Conservation (phyloP, 805 yeast species). For the Zygosaccharomyces bailii region DNA sequence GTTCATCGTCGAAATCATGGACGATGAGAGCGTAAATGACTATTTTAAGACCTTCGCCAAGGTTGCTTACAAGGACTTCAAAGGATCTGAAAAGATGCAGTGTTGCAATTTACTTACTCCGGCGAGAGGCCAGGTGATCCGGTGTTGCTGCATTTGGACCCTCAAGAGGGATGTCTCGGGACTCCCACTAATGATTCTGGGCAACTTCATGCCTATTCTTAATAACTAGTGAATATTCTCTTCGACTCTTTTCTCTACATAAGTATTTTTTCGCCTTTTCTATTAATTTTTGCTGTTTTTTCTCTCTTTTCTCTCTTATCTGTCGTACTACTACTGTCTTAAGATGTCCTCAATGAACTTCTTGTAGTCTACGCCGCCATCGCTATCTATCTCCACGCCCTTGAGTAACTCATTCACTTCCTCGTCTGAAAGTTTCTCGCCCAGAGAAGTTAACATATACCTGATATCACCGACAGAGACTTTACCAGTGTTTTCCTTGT, state of each 20-base stretch:
- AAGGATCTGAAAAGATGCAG: constrained; percentile 85
- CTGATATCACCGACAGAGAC: constrained; percentile 96
- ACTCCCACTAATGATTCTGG: constrained; percentile 94
- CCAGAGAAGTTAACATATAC: constrained; percentile 91
- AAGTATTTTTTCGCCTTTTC: neutral
- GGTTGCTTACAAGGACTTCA: constrained; percentile 86
- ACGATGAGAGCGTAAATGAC: constrained; percentile 79
- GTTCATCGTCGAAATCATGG: constrained; percentile 77
- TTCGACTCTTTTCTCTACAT: neutral
- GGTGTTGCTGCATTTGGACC: constrained; percentile 88
- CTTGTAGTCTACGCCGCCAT: constrained; percentile 91
- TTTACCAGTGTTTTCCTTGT: constrained; percentile 91
- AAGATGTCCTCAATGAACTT: constrained; percentile 91
- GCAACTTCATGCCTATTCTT: constrained; percentile 79
- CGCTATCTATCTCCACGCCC: constrained; percentile 90
- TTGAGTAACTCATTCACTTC: constrained; percentile 96
- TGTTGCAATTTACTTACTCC: constrained; percentile 77
- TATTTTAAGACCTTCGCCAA: constrained; percentile 82
- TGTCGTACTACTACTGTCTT: constrained; percentile 56
- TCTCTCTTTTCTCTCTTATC: neutral
- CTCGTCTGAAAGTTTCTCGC: constrained; percentile 83
- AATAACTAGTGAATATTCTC: constrained; percentile 6
- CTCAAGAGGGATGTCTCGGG: constrained; percentile 93
- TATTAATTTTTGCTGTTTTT: constrained; percentile 28
- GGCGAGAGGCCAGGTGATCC: constrained; percentile 45